A percentile compares a stretch with the other conserved stretches of the same genome.
Conservation (phyloP, 192 early-diverging fungal genomes). For the Coemansia erecta region DNA sequence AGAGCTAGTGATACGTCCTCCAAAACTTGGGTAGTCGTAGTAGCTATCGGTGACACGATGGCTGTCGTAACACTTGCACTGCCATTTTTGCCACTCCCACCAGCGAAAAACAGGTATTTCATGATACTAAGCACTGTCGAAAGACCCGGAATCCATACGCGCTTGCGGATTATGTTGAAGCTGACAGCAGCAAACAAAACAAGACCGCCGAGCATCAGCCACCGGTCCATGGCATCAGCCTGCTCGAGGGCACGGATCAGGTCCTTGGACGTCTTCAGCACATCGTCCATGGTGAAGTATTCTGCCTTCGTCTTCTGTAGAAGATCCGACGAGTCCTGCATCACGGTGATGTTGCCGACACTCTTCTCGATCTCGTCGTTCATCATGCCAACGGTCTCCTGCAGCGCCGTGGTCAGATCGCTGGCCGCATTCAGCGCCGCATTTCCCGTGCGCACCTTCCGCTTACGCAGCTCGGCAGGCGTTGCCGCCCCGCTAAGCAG, state of each 20-base stretch:
- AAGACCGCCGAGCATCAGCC: constrained; percentile 47
- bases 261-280: constrained; percentile 34
- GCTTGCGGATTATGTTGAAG: constrained; percentile 49
- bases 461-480: constrained; percentile 43
- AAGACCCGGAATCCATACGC: constrained; percentile 51
- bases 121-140: constrained; percentile 22
- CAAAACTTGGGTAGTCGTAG: not conserved
- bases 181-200: constrained; percentile 38
- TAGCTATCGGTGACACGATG: not conserved
- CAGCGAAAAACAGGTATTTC: constrained; percentile 20
- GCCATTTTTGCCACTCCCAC: not conserved
- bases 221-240: constrained; percentile 44
- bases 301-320: constrained; percentile 28
- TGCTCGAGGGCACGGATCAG: constrained; percentile 40
- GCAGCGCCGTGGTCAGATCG: constrained; percentile 46
- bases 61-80: not conserved
- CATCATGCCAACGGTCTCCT: constrained; percentile 54
- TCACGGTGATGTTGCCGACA: constrained; percentile 28
- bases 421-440: constrained; percentile 35
- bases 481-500: constrained; percentile 42
- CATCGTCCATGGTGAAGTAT: constrained; percentile 35
- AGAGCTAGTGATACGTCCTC: not conserved
- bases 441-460: constrained; percentile 32
- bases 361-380: constrained; percentile 53
- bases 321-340: constrained; percentile 38